phyloP scores from a whole-genome alignment of 1,139 yeast genomes.

The Saccharomycopsis crataegensis region DNA sequence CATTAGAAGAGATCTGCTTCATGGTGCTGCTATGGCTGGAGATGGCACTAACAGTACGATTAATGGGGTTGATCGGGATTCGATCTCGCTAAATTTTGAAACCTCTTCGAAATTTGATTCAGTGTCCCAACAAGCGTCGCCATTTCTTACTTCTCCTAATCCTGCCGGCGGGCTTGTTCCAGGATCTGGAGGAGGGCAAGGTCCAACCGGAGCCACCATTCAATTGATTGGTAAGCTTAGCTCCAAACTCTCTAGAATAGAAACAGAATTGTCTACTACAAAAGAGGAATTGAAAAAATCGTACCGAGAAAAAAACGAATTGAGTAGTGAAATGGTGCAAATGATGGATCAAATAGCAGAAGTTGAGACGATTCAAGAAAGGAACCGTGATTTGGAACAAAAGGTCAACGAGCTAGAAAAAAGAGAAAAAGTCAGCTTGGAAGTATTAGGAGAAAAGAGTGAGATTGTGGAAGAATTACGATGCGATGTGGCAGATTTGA shows the following conservation, averaged over 20 bases:
- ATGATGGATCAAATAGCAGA: constrained; percentile 49
- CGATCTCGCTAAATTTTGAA: constrained; percentile 15
- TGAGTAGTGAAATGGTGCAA: constrained; percentile 59
- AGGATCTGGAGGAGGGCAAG: not conserved
- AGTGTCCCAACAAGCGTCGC: constrained; percentile 12
- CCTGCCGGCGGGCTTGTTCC: too few relatives aligned
- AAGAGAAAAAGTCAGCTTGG: constrained; percentile 55
- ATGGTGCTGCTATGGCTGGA: not conserved
- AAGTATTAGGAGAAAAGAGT: constrained; percentile 79
- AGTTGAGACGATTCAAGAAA: constrained; percentile 32
- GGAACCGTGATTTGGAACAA: constrained; percentile 32
- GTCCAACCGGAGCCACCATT: constrained; percentile 34
- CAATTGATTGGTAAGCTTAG: constrained; percentile 70
- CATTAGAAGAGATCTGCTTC: not conserved
- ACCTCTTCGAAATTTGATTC: constrained; percentile 13
- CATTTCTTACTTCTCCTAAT: not conserved
- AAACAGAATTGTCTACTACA: constrained; percentile 62
- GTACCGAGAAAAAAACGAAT: constrained; percentile 51
- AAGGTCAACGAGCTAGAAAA: constrained; percentile 35
- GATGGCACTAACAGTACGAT: not conserved
- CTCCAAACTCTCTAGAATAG: constrained; percentile 68
- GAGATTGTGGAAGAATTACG: constrained; percentile 78
- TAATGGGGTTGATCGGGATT: not conserved
- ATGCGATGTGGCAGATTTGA: constrained; percentile 85
- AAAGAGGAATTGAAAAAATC: constrained; percentile 56